Percentiles rank a stretch among this genome's conserved stretches.
These are phyloP conservation scores for Zygosaccharomyces siamensis DNA, from an alignment of 805 yeast species.

Conservation along the genomic window DNA sequence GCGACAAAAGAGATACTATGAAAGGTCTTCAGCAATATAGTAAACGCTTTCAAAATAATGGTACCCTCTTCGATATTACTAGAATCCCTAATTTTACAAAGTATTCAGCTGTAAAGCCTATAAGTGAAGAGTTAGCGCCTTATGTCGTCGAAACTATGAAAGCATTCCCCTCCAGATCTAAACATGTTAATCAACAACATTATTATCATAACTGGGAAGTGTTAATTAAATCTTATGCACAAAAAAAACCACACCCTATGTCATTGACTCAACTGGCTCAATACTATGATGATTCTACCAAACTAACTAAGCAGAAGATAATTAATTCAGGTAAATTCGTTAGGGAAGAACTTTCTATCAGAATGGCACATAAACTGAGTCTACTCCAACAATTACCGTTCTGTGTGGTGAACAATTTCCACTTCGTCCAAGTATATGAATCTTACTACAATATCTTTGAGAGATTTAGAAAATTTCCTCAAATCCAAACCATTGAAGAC, in stretches of 20 bases:
- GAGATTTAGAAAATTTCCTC: conserved; percentile 68
- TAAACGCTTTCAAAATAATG: conserved; percentile 17
- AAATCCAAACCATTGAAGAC: conserved; percentile 64
- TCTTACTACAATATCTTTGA: conserved; percentile 85
- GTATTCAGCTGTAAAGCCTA: conserved; percentile 34
- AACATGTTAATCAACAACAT: conserved; percentile 60
- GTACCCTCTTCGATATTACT: conserved; percentile 22
- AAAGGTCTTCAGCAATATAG: not conserved
- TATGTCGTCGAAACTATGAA: conserved; percentile 34
- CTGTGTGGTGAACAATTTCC: conserved; percentile 78
- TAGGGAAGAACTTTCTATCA: conserved; percentile 72
- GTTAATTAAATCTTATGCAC: conserved; percentile 28
- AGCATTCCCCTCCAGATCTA: conserved; percentile 41
- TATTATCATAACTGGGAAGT: conserved; percentile 59
- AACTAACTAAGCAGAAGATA: conserved; percentile 69
- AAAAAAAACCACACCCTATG: conserved; percentile 78
- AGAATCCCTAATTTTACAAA: conserved; percentile 35
- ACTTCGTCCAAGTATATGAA: conserved; percentile 82
- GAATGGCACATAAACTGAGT: conserved; percentile 74
- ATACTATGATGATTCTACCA: conserved; percentile 60
- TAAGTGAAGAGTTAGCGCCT: conserved; percentile 34
- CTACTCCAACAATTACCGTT: conserved; percentile 81
- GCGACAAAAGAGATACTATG: not conserved
- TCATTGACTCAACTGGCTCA: conserved; percentile 86
- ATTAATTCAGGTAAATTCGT: conserved; percentile 85